Evolutionary conservation across 2,329 filamentous ascomycete genomes (phyloP).

Genomic region (Dactylonectria estremocensis): DNA sequence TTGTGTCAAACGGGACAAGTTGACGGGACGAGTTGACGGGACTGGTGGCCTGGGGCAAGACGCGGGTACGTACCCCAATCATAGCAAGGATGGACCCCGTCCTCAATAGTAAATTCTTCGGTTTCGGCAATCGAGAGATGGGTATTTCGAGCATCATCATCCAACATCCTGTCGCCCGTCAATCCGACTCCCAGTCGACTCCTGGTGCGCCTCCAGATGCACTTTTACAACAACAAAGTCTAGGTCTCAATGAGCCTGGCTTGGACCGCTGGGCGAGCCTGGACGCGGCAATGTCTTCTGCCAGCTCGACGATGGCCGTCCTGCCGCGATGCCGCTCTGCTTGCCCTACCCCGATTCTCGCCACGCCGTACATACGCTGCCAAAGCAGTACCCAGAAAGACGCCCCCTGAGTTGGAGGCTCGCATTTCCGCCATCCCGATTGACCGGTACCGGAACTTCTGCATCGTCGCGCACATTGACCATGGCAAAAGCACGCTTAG

Average conservation of each 20-base stretch:
- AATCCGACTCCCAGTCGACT: conserved; percentile 1
- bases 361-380: conserved; percentile 14
- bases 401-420: conserved; percentile 54
- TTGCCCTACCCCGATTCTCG: conserved; percentile 16
- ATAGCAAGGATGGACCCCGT: neutral
- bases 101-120: neutral
- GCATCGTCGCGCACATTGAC: conserved; percentile 98
- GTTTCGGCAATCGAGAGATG: neutral
- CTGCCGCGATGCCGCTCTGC: conserved; percentile 23
- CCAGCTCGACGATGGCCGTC: conserved; percentile 39
- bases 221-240: conserved; percentile 34
- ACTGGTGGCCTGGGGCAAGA: neutral
- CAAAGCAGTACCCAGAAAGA: conserved; percentile 46
- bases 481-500: conserved; percentile 98
- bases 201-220: conserved; percentile 43
- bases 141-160: neutral
- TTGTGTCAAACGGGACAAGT: neutral
- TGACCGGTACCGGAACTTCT: conserved; percentile 92
- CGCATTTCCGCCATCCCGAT: conserved; percentile 84
- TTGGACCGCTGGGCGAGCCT: conserved; percentile 55
- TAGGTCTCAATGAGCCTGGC: conserved; percentile 56
- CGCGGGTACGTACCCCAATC: neutral
- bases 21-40: neutral
- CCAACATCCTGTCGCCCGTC: neutral
- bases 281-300: conserved; percentile 54